Evolutionary conservation across 176 grass and related monocot genomes (phyloP).

Genomic region (Triticum aestivum): IWGSC_CS_RefSeq_v2.1 NC_057804.1:473625455-473625954

Average conservation of each 20-base stretch:
- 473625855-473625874: not conserved
- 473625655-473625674: not conserved
- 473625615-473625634: too few relatives aligned
- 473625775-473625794: constrained; percentile 1
- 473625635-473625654: constrained; percentile 20
- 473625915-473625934: not conserved
- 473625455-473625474: constrained; percentile 75
- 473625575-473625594: too few relatives aligned
- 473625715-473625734: constrained; percentile 9
- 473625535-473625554: constrained; percentile 10
- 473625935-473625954: constrained; percentile 5
- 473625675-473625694: not conserved
- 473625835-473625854: not conserved
- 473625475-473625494: not conserved
- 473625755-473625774: constrained; percentile 9
- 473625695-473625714: not conserved
- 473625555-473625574: not conserved
- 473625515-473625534: not conserved
- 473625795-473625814: not conserved
- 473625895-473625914: not conserved
- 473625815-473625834: not conserved
- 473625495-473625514: constrained; percentile 4
- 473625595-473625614: too few relatives aligned
- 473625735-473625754: not conserved
- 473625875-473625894: not conserved